Base-by-base conservation (phyloP, 169 alveolate species). In the Eimeria acervulina region DNA sequence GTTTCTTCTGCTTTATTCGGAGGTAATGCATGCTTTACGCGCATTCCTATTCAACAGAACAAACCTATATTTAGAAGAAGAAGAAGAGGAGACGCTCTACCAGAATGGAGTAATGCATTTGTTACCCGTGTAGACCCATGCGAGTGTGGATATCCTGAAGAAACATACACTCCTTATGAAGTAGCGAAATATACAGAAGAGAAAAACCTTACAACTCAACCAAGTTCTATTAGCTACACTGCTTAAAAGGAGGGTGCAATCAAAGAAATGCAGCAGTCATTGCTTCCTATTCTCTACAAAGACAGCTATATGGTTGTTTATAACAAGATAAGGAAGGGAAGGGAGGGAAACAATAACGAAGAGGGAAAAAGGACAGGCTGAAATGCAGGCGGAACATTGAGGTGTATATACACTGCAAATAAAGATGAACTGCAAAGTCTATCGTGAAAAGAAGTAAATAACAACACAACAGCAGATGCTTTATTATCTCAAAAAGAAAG, bases 81-180 rank as follows among this genome's bases (percentile, higher is more conserved):
- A 51, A 90, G 98, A 66, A 94, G 90, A 68, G 99, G 99, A 33
- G 99, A 98, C 87, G 90, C 96, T 6, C 90, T 68, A 31, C 90
- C 97, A 36, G 99, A 98, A 78, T 98, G 99, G 99, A 96, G 97
- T 26, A 98, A 98, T 76, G 98, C 98, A 40, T 98, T 97, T 80
- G 95, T 92, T 10, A 95, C 97, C 21, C 83, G 97, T 51, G 95
- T 95, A 26, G 97, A 97, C 74, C 97, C 97, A 7, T 97, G 96
- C 55, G 97, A 95, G 31, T 97, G 97, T 40, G 55, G 66, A 17
- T 91, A 44, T n/a, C 96, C 96, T 23, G 96, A 95, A 59, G 97
- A 97, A 33, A 90, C 92, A 36, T 95, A 78, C 63, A 97, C 95
- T 40, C 97, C 97, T 10, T 97, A 95, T 47, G 97, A 95, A 88